Conservation (phyloP, 1,284 basidiomycete species). For the Sporisorium iseilematis-ciliati region DNA sequence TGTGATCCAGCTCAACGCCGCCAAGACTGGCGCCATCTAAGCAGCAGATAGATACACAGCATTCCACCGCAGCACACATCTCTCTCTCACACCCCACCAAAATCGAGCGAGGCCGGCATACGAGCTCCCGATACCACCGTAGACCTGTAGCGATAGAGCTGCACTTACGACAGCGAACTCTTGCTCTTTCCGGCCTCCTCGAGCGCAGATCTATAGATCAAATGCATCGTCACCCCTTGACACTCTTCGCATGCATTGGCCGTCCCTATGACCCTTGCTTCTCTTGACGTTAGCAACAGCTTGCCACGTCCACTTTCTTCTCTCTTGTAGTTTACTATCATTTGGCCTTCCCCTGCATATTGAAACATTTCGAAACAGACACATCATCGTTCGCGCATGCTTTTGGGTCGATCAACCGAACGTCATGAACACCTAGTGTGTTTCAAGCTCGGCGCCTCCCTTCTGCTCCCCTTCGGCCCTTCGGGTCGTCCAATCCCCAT, state of each 20-base stretch:
- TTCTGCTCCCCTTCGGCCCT: neutral
- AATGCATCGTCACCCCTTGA: neutral
- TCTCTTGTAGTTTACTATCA: conserved; percentile 30
- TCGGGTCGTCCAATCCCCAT: neutral
- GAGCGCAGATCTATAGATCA: conserved; percentile 1
- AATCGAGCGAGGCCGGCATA: conserved; percentile 23
- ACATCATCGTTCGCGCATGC: neutral
- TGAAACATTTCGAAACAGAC: conserved; percentile 8
- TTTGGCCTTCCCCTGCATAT: conserved; percentile 19
- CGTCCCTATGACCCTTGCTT: conserved; percentile 3
- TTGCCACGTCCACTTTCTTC: conserved; percentile 11
- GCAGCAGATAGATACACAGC: conserved; percentile 3
- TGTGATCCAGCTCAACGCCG: conserved; percentile 65
- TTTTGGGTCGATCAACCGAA: neutral
- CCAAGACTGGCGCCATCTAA: conserved; percentile 61
- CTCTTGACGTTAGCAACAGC: conserved; percentile 4
- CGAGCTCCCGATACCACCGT: conserved; percentile 24
- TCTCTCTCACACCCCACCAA: neutral
- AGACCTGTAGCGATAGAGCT: conserved; percentile 9
- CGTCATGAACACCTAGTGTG: neutral
- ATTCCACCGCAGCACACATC: neutral
- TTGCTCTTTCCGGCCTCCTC: conserved; percentile 4
- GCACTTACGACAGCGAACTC: neutral
- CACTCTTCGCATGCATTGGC: neutral
- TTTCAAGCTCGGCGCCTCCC: neutral